Base-by-base conservation (phyloP, 2,329 filamentous ascomycete species). In the Cadophora malorum region DNA sequence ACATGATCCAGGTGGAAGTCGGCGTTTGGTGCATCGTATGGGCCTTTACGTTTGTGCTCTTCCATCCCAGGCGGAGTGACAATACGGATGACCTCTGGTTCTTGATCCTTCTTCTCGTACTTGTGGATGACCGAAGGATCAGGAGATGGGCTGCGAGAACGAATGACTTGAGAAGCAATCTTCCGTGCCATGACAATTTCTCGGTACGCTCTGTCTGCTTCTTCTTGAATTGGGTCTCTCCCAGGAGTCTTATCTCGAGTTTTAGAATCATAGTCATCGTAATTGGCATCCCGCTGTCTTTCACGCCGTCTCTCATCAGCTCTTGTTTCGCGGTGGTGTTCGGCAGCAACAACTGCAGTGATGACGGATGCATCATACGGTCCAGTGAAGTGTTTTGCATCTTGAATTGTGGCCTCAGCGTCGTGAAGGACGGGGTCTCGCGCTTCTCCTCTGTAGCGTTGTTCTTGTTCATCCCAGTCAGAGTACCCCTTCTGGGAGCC, bases 1-100 rank as follows among this genome's bases (percentile, higher is more conserved):
- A 85, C 78, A 72, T 88, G 84, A 74, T 90, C 88, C 67, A 89
- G 85, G 63, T 80, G 81, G 64, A 90, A 87, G 75, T 90, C 88
- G n/a, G 88, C 88, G 73, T 90, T 82, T 1, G 88, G 88, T 8
- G 78, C 84, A 70, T 85, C 85, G 66, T 85, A 90, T 9, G 78
- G 82, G 65, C 81, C 83, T 77, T 84, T 84, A 67, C 75, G 73
- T 50, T 81, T 81, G 5, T 81, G 78, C 38, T 83, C 80, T 65
- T 78, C 74, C 80, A 84, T 83, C 67, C 82, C 82, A 23, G 86
- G 86, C 12, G 87, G 86, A 1, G 86, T 85, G 63, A 86, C 82
- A 66, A 89, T 86, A 60, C 81, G 80, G 56, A 81, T 74, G 2
- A 78, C 78, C 56, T 78, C 76, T 63, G 81, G 74, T 35, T 83